A percentile compares a stretch with the other conserved stretches of the same genome.
Conservation (phyloP, 164 flowering plant species). For the Sedum album region DNA sequence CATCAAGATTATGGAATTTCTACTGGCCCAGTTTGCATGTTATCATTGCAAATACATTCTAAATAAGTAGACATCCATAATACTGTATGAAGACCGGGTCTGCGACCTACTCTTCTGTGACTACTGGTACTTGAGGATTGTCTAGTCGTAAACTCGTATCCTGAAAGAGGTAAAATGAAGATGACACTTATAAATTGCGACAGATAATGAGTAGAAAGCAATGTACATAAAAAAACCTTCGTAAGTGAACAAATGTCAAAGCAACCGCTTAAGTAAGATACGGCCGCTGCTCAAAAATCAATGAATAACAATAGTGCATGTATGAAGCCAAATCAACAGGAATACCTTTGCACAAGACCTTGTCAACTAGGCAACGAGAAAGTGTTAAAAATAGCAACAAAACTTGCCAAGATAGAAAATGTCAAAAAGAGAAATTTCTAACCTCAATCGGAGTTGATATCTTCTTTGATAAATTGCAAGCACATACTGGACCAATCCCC, state of each 20-base stretch:
- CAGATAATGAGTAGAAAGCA: no score
- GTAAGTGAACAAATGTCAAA: slow-evolving; percentile 79
- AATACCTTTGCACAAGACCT: slow-evolving; percentile 89
- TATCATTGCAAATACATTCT: no score
- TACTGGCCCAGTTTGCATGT: no score
- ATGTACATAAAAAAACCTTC: slow-evolving; percentile 44
- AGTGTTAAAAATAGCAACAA: no score
- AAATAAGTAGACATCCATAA: background rate
- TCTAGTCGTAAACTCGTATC: slow-evolving; percentile 92
- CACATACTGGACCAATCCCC: no score
- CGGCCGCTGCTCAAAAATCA: slow-evolving; percentile 96
- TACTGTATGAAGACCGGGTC: slow-evolving; percentile 48
- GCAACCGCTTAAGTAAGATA: slow-evolving; percentile 96
- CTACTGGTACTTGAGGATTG: slow-evolving; percentile 92
- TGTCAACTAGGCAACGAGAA: background rate
- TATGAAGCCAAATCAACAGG: slow-evolving; percentile 96
- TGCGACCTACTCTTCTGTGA: slow-evolving; percentile 65
- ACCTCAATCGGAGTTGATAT: no score
- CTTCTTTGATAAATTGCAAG: no score
- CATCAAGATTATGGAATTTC: background rate
- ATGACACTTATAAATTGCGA: background rate
- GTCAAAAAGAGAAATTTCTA: background rate
- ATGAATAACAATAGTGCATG: slow-evolving; percentile 91
- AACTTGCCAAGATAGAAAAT: no score
- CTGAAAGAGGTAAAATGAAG: slow-evolving; percentile 28